These are phyloP conservation scores for Anthostomella pinea DNA, from an alignment of 2,329 filamentous ascomycete genomes.

Conservation along the genomic window DNA sequence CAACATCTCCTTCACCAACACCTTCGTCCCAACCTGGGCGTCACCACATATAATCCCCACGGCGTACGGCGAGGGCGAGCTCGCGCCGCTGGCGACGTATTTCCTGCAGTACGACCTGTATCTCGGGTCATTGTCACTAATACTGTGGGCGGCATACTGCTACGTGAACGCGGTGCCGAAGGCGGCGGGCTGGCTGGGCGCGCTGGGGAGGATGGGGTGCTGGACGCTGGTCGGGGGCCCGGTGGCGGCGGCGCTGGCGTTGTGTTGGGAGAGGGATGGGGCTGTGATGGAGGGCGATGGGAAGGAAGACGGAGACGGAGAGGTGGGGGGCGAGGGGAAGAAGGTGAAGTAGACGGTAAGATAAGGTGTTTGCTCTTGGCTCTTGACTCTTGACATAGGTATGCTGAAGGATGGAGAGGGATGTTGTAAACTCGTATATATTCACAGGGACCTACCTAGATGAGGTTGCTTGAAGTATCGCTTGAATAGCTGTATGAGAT, in stretches of 20 bases:
- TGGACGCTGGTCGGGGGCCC: constrained; percentile 28
- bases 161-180: constrained; percentile 23
- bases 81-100: constrained; percentile 20
- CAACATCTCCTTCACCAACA: constrained; percentile 22
- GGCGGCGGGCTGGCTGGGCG: constrained; percentile 10
- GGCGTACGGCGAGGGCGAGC: constrained; percentile 22
- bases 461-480: too few relatives aligned
- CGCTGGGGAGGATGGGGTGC: constrained; percentile 18
- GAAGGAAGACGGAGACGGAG: constrained; percentile 10
- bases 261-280: constrained; percentile 29
- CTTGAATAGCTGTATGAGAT: too few relatives aligned
- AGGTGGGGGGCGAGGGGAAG: constrained; percentile 14
- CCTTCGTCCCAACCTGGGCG: constrained; percentile 24
- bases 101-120: constrained; percentile 32
- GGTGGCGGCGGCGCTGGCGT: constrained; percentile 16
- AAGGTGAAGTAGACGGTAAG: constrained; percentile 22
- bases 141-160: constrained; percentile 31
- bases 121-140: constrained; percentile 21
- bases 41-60: constrained; percentile 18
- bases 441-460: too few relatives aligned
- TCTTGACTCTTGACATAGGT: too few relatives aligned
- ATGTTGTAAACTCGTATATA: too few relatives aligned
- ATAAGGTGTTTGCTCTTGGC: too few relatives aligned
- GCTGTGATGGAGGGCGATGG: constrained; percentile 27
- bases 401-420: too few relatives aligned